Conservation (phyloP, 164 flowering plant genomes). For the Annona squamosa region DNA sequence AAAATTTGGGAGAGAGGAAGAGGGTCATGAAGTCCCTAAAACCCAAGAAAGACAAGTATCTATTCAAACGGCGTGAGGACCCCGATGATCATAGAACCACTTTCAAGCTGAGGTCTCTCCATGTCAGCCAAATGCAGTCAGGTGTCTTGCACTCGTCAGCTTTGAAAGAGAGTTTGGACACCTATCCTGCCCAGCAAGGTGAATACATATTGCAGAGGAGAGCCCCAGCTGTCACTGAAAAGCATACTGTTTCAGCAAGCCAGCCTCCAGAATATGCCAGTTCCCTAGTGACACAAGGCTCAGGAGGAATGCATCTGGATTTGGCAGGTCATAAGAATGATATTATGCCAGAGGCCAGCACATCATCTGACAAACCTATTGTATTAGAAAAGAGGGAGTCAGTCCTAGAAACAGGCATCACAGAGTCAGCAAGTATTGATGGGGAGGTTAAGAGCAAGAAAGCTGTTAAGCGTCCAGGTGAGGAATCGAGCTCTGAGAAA, state of each 20-base stretch:
- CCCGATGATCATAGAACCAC: slow-evolving; percentile 16
- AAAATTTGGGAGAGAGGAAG: slow-evolving; percentile 62
- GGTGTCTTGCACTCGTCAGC: slow-evolving; percentile 17
- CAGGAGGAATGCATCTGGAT: slow-evolving; percentile 10
- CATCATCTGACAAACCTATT: slow-evolving; percentile 1
- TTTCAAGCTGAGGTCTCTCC: slow-evolving; percentile 4
- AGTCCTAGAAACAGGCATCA: slow-evolving; percentile 4
- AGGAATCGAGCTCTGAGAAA: slow-evolving; percentile 29
- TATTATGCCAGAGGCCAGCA: not conserved
- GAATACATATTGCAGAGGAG: slow-evolving; percentile 60
- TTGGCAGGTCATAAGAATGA: slow-evolving; percentile 12
- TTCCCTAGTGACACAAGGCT: slow-evolving; percentile 3
- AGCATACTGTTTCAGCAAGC: slow-evolving; percentile 16
- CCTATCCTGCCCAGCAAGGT: slow-evolving; percentile 22
- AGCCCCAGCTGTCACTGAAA: slow-evolving; percentile 17
- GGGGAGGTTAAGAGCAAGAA: slow-evolving; percentile 36
- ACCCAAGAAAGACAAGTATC: slow-evolving; percentile 67
- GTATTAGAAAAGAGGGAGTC: not conserved
- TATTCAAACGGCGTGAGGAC: slow-evolving; percentile 76
- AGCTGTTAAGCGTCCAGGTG: slow-evolving; percentile 34
- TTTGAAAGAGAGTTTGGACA: slow-evolving; percentile 22
- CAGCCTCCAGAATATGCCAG: slow-evolving; percentile 10
- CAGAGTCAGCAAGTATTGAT: slow-evolving; percentile 12
- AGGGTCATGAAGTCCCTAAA: slow-evolving; percentile 42
- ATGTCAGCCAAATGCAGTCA: slow-evolving; percentile 22